Percentiles rank a stretch among this genome's conserved stretches.
These are phyloP conservation scores for Leccinum olivaceopallidum DNA, from an alignment of 768 basidiomycete genomes.

Conservation along the genomic window DNA sequence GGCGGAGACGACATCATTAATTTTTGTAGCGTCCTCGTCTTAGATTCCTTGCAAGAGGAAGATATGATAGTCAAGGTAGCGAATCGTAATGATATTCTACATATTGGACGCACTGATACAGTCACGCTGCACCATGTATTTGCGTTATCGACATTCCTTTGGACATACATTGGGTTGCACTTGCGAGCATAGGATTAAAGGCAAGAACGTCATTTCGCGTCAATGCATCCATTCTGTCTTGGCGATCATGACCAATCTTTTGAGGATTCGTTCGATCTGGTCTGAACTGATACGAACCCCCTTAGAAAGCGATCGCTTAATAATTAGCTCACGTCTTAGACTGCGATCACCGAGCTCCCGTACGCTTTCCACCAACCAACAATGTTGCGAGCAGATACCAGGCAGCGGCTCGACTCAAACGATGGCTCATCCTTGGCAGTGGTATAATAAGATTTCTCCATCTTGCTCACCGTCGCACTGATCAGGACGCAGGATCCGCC, in stretches of 20 bases:
- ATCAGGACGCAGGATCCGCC: conserved; percentile 22
- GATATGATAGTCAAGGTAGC: conserved; percentile 30
- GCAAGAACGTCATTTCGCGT: neutral
- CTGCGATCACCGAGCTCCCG: neutral
- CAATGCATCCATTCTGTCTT: neutral
- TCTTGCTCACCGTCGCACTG: conserved; percentile 5
- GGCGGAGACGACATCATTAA: conserved; percentile 26
- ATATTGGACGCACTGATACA: conserved; percentile 30
- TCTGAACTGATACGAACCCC: neutral
- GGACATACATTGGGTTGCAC: conserved; percentile 9
- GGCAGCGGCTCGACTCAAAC: conserved; percentile 3
- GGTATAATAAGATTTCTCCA: conserved; percentile 8
- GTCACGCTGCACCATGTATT: conserved; percentile 22
- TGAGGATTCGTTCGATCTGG: neutral
- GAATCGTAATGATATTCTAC: conserved; percentile 34
- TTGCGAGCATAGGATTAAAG: neutral
- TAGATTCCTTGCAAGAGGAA: conserved; percentile 12
- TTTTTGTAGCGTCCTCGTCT: conserved; percentile 5
- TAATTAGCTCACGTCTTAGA: conserved; percentile 14
- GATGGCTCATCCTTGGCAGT: conserved; percentile 4
- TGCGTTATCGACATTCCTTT: conserved; percentile 28
- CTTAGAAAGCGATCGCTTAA: conserved; percentile 14
- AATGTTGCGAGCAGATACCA: conserved; percentile 4
- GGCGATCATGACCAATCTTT: neutral
- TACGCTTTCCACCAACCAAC: neutral